A percentile compares a stretch with the other conserved stretches of the same genome.
These are phyloP conservation scores for Curvularia verruculosa DNA, from an alignment of 2,329 filamentous ascomycete species.

Conservation along the genomic window DNA sequence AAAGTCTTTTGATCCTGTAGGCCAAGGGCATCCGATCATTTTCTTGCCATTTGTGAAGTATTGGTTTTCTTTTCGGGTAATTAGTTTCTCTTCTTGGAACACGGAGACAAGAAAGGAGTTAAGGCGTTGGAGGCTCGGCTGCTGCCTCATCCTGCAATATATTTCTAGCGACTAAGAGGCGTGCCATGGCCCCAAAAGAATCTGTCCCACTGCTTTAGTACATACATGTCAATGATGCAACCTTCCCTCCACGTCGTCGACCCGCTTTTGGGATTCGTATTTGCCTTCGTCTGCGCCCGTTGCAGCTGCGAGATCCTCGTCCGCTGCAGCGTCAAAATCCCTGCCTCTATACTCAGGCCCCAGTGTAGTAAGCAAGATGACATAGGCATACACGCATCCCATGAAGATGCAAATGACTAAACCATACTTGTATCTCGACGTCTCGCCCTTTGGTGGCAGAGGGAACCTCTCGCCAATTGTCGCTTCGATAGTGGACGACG, in stretches of 20 bases:
- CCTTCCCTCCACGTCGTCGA: slow-evolving; percentile 13
- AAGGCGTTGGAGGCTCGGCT: neutral
- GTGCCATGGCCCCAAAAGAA: neutral
- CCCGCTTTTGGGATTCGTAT: slow-evolving; percentile 15
- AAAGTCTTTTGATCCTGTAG: no score
- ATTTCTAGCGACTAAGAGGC: neutral
- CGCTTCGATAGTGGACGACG: slow-evolving; percentile 76
- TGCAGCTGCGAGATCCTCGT: slow-evolving; percentile 43
- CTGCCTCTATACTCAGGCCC: slow-evolving; percentile 59
- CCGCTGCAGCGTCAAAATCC: slow-evolving; percentile 41
- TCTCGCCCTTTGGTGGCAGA: slow-evolving; percentile 59
- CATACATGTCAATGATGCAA: neutral
- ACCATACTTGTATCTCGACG: slow-evolving; percentile 64
- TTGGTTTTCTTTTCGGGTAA: neutral
- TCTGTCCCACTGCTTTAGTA: neutral
- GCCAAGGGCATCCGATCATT: neutral
- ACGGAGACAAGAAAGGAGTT: neutral
- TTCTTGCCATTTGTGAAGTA: neutral
- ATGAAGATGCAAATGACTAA: slow-evolving; percentile 91
- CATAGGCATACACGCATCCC: slow-evolving; percentile 75
- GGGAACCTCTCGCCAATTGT: slow-evolving; percentile 78
- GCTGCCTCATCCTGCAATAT: neutral
- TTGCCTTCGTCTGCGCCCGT: slow-evolving; percentile 19
- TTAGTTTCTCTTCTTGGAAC: neutral
- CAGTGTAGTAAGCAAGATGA: slow-evolving; percentile 66